phyloP scores from a whole-genome alignment of 2,329 filamentous ascomycete species.

The Fusarium drepaniforme region DNA sequence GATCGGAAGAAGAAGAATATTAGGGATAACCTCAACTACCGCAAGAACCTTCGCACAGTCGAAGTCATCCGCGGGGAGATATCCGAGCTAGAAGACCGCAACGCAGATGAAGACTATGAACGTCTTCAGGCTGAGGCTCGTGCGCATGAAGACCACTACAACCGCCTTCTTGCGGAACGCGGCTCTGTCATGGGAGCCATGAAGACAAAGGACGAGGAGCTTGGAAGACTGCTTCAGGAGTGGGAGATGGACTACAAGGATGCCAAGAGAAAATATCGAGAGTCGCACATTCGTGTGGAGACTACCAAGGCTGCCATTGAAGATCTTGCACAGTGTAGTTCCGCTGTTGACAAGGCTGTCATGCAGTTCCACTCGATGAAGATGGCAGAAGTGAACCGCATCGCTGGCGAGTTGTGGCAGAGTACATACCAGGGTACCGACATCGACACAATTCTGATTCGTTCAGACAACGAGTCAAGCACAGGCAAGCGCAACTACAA shows the following conservation, averaged over 20 bases:
- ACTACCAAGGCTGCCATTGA: conserved; percentile 94
- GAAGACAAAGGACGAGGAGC: conserved; percentile 86
- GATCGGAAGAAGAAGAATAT: conserved; percentile 90
- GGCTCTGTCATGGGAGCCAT: conserved; percentile 81
- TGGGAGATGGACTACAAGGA: conserved; percentile 91
- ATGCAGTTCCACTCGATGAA: conserved; percentile 97
- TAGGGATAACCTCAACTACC: conserved; percentile 87
- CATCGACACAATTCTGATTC: conserved; percentile 95
- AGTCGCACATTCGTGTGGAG: conserved; percentile 89
- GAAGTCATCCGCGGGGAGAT: conserved; percentile 78
- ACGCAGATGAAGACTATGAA: conserved; percentile 85
- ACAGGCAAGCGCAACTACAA: conserved; percentile 88
- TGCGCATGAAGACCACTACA: conserved; percentile 74
- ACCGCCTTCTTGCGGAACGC: conserved; percentile 78
- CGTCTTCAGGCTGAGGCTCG: conserved; percentile 78
- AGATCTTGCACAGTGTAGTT: conserved; percentile 84
- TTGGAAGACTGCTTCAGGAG: conserved; percentile 78
- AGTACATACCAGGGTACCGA: conserved; percentile 97
- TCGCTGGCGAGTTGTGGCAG: conserved; percentile 96
- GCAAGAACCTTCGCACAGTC: conserved; percentile 78
- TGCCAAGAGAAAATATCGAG: conserved; percentile 83
- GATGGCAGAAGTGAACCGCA: conserved; percentile 98
- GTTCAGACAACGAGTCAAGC: conserved; percentile 85
- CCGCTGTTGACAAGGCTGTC: conserved; percentile 93
- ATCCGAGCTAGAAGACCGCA: conserved; percentile 78